These are phyloP conservation scores for Boletus tylopilopsis DNA, from an alignment of 768 basidiomycete genomes.

Conservation along the genomic window DNA sequence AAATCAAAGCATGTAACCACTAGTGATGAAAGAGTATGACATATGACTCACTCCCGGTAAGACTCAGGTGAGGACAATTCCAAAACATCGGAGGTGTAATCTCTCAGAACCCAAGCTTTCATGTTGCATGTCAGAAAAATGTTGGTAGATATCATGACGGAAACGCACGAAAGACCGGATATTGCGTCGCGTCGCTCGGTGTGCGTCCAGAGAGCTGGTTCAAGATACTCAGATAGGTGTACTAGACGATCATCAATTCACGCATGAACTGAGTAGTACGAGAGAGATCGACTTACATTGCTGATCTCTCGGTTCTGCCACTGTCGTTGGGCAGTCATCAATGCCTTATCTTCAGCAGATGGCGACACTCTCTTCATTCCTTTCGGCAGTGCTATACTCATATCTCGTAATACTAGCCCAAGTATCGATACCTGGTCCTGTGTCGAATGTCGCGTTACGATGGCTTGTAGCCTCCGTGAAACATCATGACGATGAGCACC, in stretches of 20 bases:
- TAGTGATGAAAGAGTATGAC: not conserved
- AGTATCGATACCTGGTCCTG: slow-evolving; percentile 44
- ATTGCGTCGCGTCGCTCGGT: slow-evolving; percentile 92
- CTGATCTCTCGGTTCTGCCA: slow-evolving; percentile 93
- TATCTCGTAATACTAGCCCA: slow-evolving; percentile 40
- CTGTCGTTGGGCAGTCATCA: slow-evolving; percentile 67
- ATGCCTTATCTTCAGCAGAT: slow-evolving; percentile 36
- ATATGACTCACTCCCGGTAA: slow-evolving; percentile 65
- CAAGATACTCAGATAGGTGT: slow-evolving; percentile 82
- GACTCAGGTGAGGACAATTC: slow-evolving; percentile 59
- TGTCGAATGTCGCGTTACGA: slow-evolving; percentile 39
- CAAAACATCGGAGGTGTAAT: slow-evolving; percentile 70
- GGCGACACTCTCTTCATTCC: slow-evolving; percentile 14
- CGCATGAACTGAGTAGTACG: not conserved
- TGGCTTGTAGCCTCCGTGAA: slow-evolving; percentile 47
- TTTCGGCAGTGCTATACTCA: slow-evolving; percentile 25
- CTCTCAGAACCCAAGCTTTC: slow-evolving; percentile 83
- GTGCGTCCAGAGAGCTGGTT: slow-evolving; percentile 93
- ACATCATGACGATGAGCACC: slow-evolving; percentile 60
- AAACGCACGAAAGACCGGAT: slow-evolving; percentile 80
- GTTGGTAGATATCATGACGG: not conserved
- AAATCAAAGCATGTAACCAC: not conserved
- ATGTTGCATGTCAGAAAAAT: not conserved
- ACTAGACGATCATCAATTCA: slow-evolving; percentile 42
- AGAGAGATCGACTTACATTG: slow-evolving; percentile 52